These are phyloP conservation scores for Macroventuria anomochaeta DNA, from an alignment of 2,329 filamentous ascomycete genomes.

Conservation along the genomic window DNA sequence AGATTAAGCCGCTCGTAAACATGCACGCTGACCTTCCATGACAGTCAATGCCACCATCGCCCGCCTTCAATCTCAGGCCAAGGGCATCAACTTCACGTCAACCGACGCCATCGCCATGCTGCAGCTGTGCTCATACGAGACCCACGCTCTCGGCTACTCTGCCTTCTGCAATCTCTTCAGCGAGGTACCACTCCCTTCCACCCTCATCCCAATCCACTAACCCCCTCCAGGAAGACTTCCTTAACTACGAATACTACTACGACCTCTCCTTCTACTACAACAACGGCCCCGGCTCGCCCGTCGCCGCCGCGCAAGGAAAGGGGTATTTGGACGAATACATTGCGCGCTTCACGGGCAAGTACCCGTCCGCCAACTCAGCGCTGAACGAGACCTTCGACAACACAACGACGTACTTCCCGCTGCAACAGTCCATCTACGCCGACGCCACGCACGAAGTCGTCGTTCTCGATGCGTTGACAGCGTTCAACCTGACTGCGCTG, in stretches of 20 bases:
- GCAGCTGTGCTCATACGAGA: slow-evolving; percentile 45
- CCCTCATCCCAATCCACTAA: neutral
- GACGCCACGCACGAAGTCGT: slow-evolving; percentile 54
- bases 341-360: slow-evolving; percentile 36
- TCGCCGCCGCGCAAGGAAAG: slow-evolving; percentile 43
- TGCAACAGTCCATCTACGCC: slow-evolving; percentile 53
- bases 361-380: slow-evolving; percentile 28
- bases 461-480: slow-evolving; percentile 37
- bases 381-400: slow-evolving; percentile 48
- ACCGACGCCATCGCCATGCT: slow-evolving; percentile 52
- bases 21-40: neutral
- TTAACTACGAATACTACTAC: slow-evolving; percentile 55
- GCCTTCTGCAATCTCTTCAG: slow-evolving; percentile 53
- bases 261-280: slow-evolving; percentile 51
- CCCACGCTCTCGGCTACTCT: slow-evolving; percentile 52
- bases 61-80: slow-evolving; percentile 36
- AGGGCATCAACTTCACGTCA: slow-evolving; percentile 39
- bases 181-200: slow-evolving; percentile 19
- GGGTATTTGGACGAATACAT: slow-evolving; percentile 40
- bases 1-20: neutral
- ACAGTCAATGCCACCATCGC: slow-evolving; percentile 36
- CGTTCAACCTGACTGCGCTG: slow-evolving; percentile 41
- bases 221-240: slow-evolving; percentile 44
- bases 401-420: slow-evolving; percentile 52
- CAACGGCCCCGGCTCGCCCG: slow-evolving; percentile 40